Evolutionary conservation across 805 yeast genomes (phyloP).

Genomic region (Hanseniaspora pseudoguilliermondii): DNA sequence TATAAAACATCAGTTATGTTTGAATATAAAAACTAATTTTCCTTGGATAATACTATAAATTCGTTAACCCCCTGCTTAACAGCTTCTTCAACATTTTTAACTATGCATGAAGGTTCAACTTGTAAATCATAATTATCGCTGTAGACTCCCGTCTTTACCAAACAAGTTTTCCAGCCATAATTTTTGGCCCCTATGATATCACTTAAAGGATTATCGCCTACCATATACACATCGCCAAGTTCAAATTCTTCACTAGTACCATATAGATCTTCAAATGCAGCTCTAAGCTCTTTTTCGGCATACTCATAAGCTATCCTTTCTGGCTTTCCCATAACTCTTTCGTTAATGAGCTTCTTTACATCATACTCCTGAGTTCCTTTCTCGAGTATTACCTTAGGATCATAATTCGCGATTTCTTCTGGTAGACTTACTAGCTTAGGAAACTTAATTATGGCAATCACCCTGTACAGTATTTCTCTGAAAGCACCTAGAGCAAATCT

Average conservation of each 20-base stretch:
- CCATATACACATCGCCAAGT: conserved; percentile 60
- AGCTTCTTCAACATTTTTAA: conserved; percentile 41
- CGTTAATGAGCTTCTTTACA: conserved; percentile 36
- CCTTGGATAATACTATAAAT: not conserved
- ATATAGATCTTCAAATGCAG: not conserved
- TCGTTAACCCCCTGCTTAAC: conserved; percentile 22
- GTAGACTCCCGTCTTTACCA: conserved; percentile 83
- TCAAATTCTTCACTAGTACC: conserved; percentile 21
- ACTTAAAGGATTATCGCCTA: conserved; percentile 91
- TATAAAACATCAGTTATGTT: not conserved
- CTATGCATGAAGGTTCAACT: conserved; percentile 38
- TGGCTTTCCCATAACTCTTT: conserved; percentile 70
- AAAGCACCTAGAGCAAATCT: conserved; percentile 90
- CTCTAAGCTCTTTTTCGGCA: conserved; percentile 52
- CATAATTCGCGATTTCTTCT: not conserved
- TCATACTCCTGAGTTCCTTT: not conserved
- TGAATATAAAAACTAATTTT: not conserved
- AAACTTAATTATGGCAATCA: conserved; percentile 32
- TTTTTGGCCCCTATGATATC: conserved; percentile 83
- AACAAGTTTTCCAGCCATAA: conserved; percentile 78
- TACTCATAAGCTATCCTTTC: conserved; percentile 64
- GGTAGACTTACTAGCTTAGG: conserved; percentile 7
- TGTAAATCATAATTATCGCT: conserved; percentile 37
- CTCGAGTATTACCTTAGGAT: not conserved
- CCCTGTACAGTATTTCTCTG: conserved; percentile 45